Evolutionary conservation across 345 rosid genomes (phyloP).

Genomic region (Cardamine occulta): DNA sequence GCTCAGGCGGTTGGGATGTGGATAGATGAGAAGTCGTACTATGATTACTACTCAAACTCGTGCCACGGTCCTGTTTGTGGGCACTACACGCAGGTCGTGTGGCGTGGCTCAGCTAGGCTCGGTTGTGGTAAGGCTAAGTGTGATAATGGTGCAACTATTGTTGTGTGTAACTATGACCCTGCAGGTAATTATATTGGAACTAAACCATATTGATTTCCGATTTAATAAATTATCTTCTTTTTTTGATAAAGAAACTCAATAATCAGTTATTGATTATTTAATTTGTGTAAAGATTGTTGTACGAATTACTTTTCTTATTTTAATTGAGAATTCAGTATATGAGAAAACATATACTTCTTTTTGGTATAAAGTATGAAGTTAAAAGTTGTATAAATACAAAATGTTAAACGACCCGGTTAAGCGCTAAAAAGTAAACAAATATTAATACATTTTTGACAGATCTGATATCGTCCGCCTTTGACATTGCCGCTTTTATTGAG

Average conservation of each 20-base stretch:
- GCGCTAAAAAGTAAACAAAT: neutral
- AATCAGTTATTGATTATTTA: neutral
- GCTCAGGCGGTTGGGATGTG: slow-evolving; percentile 56
- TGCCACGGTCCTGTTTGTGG: slow-evolving; percentile 59
- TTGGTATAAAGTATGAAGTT: neutral
- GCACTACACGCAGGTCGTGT: slow-evolving; percentile 78
- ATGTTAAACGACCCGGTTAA: neutral
- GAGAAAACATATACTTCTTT: slow-evolving; percentile 3
- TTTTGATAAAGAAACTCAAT: neutral
- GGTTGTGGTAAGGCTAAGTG: slow-evolving; percentile 77
- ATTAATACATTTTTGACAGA: neutral
- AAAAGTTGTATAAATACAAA: neutral
- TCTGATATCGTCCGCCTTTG: neutral
- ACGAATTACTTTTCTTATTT: neutral
- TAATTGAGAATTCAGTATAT: neutral
- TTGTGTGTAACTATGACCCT: slow-evolving; percentile 68
- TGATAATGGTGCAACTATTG: slow-evolving; percentile 54
- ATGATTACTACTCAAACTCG: slow-evolving; percentile 54
- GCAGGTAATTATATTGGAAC: slow-evolving; percentile 56
- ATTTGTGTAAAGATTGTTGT: slow-evolving; percentile 27
- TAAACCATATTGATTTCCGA: slow-evolving; percentile 45
- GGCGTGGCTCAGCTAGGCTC: slow-evolving; percentile 56
- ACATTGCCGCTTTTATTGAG: neutral
- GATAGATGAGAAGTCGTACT: slow-evolving; percentile 57
- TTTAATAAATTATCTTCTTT: neutral